These are phyloP conservation scores for Oryza brachyantha DNA, from an alignment of 176 grass and related monocot genomes.

Conservation along the genomic window DNA sequence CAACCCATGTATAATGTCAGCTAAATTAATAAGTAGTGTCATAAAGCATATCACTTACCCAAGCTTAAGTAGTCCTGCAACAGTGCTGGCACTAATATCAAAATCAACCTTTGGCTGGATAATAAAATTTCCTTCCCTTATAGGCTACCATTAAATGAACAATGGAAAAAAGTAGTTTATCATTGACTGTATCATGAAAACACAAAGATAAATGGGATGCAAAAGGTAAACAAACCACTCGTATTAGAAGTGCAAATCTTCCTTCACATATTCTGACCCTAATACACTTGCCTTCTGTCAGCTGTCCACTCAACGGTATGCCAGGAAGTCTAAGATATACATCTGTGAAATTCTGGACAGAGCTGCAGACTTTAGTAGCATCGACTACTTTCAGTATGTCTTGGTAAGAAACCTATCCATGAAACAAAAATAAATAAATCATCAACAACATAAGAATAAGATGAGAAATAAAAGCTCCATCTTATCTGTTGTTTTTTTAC, in stretches of 20 bases:
- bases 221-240: constrained; percentile 55
- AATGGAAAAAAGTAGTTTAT: constrained; percentile 15
- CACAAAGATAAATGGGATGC: constrained; percentile 12
- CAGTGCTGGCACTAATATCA: constrained; percentile 97
- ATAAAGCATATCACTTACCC: constrained; percentile 54
- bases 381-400: constrained; percentile 84
- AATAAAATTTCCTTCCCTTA: constrained; percentile 95
- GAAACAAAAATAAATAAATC: constrained; percentile 22
- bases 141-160: constrained; percentile 61
- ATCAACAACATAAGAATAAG: constrained; percentile 20
- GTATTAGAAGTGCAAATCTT: constrained; percentile 95
- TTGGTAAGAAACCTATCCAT: constrained; percentile 74
- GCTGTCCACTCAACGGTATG: constrained; percentile 63
- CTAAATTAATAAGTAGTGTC: no score
- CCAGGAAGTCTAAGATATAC: constrained; percentile 86
- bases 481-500: constrained; percentile 80
- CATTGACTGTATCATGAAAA: constrained; percentile 26
- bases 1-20: no score
- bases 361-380: constrained; percentile 83
- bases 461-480: constrained; percentile 15
- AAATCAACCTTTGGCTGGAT: constrained; percentile 99
- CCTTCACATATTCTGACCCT: constrained; percentile 99
- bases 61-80: constrained; percentile 95
- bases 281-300: constrained; percentile 88
- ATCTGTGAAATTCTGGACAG: constrained; percentile 97